phyloP scores from a whole-genome alignment of 345 rosid species.

The Pistacia integerrima region DNA sequence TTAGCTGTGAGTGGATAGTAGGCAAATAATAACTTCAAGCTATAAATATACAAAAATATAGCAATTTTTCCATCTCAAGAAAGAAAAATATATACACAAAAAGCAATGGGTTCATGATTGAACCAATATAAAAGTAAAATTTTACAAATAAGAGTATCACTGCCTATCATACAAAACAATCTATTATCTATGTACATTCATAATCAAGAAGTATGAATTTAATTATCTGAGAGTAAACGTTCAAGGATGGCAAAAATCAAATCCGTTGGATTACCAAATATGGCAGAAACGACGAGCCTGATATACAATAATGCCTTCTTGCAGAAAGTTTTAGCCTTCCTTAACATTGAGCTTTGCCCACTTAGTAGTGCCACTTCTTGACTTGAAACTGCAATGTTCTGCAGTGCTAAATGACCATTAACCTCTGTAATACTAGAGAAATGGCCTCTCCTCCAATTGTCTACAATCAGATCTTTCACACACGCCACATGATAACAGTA shows the following conservation, averaged over 20 bases:
- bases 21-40: too few relatives aligned
- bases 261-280: not conserved
- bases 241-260: not conserved
- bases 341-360: not conserved
- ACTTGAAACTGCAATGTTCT: not conserved
- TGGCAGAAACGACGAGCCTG: not conserved
- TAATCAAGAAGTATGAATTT: not conserved
- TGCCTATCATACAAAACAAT: too few relatives aligned
- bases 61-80: too few relatives aligned
- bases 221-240: too few relatives aligned
- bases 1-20: too few relatives aligned
- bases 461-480: not conserved
- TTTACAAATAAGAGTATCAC: too few relatives aligned
- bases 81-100: too few relatives aligned
- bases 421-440: not conserved
- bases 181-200: too few relatives aligned
- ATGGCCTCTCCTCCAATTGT: not conserved
- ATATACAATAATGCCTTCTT: not conserved
- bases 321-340: not conserved
- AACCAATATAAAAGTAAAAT: too few relatives aligned
- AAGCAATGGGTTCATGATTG: too few relatives aligned
- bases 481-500: not conserved
- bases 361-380: not conserved
- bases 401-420: not conserved
- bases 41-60: too few relatives aligned